Conservation (phyloP, 768 basidiomycete genomes). For the Suillus hirtellus region DNA sequence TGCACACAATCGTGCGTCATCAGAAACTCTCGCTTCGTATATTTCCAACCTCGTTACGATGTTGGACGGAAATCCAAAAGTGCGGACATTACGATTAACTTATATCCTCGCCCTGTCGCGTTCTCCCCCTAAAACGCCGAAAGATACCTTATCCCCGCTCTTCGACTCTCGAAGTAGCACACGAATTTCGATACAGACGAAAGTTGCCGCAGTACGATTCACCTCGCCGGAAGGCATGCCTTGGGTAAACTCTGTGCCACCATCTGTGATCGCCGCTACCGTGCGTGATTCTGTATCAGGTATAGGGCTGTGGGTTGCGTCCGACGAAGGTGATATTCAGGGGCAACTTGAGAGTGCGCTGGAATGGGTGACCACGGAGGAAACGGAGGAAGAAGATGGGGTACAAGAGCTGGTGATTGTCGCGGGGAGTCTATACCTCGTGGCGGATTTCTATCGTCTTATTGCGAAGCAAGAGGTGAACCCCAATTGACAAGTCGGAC, state of each 20-base stretch:
- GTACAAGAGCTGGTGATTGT: slow-evolving; percentile 59
- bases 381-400: slow-evolving; percentile 13
- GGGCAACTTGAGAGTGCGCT: slow-evolving; percentile 49
- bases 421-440: slow-evolving; percentile 92
- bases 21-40: slow-evolving; percentile 66
- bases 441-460: slow-evolving; percentile 87
- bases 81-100: slow-evolving; percentile 44
- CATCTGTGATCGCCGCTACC: slow-evolving; percentile 47
- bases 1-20: slow-evolving; percentile 88
- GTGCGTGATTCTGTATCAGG: slow-evolving; percentile 45
- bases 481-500: slow-evolving; percentile 2
- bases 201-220: slow-evolving; percentile 62
- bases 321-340: slow-evolving; percentile 33
- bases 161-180: slow-evolving; percentile 42
- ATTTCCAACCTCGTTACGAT: slow-evolving; percentile 37
- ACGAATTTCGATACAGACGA: slow-evolving; percentile 33
- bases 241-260: slow-evolving; percentile 75
- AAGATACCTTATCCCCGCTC: slow-evolving; percentile 69
- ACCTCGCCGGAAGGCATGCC: slow-evolving; percentile 89
- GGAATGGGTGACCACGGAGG: slow-evolving; percentile 34
- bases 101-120: slow-evolving; percentile 83
- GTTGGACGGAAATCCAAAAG: slow-evolving; percentile 20
- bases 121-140: slow-evolving; percentile 82
- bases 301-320: slow-evolving; percentile 47
- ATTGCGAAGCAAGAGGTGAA: slow-evolving; percentile 8